Evolutionary conservation across 495 filamentous ascomycete species (phyloP).

Genomic region (Aspergillus nanangensis): DNA sequence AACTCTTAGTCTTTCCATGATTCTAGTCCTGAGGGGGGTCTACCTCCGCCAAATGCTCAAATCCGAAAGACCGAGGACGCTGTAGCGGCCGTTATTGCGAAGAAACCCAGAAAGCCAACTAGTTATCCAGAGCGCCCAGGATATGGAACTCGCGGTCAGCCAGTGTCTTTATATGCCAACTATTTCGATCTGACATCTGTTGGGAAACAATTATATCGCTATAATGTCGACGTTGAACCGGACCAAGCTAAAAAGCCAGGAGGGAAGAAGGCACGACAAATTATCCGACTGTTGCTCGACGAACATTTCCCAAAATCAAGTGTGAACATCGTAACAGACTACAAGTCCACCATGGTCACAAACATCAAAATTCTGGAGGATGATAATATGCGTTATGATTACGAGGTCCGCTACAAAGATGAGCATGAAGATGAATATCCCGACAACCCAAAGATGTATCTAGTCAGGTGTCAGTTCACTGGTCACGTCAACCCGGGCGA

Average conservation of each 20-base stretch:
- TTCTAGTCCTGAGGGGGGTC: slow-evolving; percentile 18
- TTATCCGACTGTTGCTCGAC: slow-evolving; percentile 48
- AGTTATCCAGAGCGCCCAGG: slow-evolving; percentile 44
- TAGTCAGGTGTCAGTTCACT: slow-evolving; percentile 38
- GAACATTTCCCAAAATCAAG: slow-evolving; percentile 25
- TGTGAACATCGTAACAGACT: slow-evolving; percentile 52
- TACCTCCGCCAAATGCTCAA: slow-evolving; percentile 15
- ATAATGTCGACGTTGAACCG: slow-evolving; percentile 24
- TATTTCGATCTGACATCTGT: slow-evolving; percentile 50
- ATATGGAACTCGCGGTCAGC: slow-evolving; percentile 50
- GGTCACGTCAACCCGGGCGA: slow-evolving; percentile 43
- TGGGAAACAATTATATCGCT: slow-evolving; percentile 33
- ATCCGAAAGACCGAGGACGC: slow-evolving; percentile 30
- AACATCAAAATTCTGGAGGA: slow-evolving; percentile 25
- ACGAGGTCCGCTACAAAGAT: slow-evolving; percentile 36
- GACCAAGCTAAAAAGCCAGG: slow-evolving; percentile 31
- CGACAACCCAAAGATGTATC: slow-evolving; percentile 37
- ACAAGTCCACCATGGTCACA: slow-evolving; percentile 47
- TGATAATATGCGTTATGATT: slow-evolving; percentile 9
- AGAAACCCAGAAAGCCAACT: slow-evolving; percentile 9
- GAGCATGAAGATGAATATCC: slow-evolving; percentile 38
- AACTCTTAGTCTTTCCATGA: too few relatives aligned
- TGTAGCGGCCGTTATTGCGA: slow-evolving; percentile 18
- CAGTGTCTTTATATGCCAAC: slow-evolving; percentile 57
- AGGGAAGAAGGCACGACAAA: slow-evolving; percentile 48